Evolutionary conservation across 2,329 filamentous ascomycete species (phyloP).

Genomic region (Aureobasidium sp.): DNA sequence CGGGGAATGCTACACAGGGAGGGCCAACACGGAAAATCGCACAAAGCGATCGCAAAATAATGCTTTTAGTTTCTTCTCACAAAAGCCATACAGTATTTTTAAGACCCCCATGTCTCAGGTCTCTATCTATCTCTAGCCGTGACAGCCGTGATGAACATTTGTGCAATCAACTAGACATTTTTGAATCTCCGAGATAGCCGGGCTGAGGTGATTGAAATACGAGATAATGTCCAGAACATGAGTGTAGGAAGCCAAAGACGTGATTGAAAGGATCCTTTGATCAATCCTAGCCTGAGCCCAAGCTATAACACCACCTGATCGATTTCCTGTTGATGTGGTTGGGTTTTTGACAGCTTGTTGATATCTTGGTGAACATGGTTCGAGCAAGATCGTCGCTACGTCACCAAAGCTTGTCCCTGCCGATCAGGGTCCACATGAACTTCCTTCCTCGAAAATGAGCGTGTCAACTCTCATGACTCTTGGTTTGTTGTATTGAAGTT

Average conservation of each 20-base stretch:
- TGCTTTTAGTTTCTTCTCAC: not conserved
- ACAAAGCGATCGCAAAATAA: not conserved
- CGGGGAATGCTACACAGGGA: not conserved
- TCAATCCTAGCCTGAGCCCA: no score
- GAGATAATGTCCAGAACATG: no score
- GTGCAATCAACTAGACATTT: not conserved
- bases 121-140: not conserved
- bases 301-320: no score
- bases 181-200: not conserved
- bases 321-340: no score
- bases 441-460: not conserved
- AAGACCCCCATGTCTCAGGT: not conserved
- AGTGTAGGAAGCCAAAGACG: not conserved
- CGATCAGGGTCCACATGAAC: not conserved
- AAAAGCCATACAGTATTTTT: not conserved
- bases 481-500: no score
- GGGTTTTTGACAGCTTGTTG: no score
- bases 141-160: slow-evolving; percentile 5
- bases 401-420: slow-evolving; percentile 1
- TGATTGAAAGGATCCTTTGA: no score
- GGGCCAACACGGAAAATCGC: no score
- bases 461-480: not conserved
- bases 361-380: no score
- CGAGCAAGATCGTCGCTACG: not conserved
- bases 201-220: not conserved